Base-by-base conservation (phyloP, 805 yeast species). In the Wickerhamiella spandovensis region DNA sequence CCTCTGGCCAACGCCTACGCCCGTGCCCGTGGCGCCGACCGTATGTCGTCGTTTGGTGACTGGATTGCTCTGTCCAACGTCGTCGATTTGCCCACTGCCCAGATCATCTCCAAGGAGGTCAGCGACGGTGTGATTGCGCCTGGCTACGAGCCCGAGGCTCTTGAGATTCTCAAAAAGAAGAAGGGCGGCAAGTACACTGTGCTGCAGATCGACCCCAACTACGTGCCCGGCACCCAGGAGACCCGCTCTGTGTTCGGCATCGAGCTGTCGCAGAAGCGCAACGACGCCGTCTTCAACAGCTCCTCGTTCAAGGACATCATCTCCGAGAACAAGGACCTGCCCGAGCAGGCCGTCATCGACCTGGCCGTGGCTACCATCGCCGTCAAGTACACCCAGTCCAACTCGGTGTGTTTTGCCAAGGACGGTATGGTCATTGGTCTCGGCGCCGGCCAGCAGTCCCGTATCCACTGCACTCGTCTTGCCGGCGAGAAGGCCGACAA, bases 401-500 rank as follows among this genome's bases (percentile, higher is more conserved):
- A 92, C 78, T 90, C 97, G 43, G 98, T 92, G 49, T 88, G 96
- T 72, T 92, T 89, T 70, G 96, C 97, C 61, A 92, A 89, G 73
- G 85, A 89, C 68, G 99, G 99, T 75, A 92, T 92, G 99, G 95
- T 92, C 54, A 80, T 92, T 63, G 99, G 99, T 58, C 78, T 92
- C 61, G 99, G 99, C 64, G 99, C 99, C 53, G 99, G 99, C 58
- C 99, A 92, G 76, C 99, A 92, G 74, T 88, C 97, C 51, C 82
- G 99, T 73, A 92, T 92, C 64, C 99, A 92, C 75, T 92, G 99
- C 74, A 92, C 98, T 47, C 83, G 99, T 74, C 78, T 92, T 61
- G 99, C 98, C 48, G 98, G 98, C 67, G 98, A 92, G 65, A 92
- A 92, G 76, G 96, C 97, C 58, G 97, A 92, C 70, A 89, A 89